These are phyloP conservation scores for Pelargonium nanum DNA, from an alignment of 345 rosid genomes.

Conservation along the genomic window DNA sequence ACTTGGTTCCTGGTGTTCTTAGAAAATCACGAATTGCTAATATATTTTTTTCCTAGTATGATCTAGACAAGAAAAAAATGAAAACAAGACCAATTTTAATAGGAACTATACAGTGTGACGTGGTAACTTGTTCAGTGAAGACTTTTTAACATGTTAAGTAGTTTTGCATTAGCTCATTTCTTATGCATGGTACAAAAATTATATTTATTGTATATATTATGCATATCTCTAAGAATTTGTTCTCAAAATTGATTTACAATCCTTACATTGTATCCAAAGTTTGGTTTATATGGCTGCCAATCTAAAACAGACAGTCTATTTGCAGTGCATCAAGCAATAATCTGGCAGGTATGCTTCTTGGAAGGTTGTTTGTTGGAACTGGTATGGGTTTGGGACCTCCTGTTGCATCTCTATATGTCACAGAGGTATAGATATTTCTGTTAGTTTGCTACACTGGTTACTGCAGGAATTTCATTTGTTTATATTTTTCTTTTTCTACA, in stretches of 20 bases:
- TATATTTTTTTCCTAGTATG: neutral
- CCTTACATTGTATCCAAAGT: neutral
- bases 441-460: neutral
- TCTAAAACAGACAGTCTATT: conserved; percentile 9
- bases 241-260: too few relatives aligned
- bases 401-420: conserved; percentile 83
- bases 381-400: conserved; percentile 97
- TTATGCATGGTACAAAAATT: neutral
- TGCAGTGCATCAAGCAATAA: conserved; percentile 61
- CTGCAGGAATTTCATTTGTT: neutral
- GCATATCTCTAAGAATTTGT: neutral
- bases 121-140: neutral
- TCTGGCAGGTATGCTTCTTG: conserved; percentile 68
- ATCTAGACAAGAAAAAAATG: neutral
- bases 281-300: neutral
- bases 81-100: neutral
- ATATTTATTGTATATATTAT: too few relatives aligned
- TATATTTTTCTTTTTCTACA: conserved; percentile 9
- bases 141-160: neutral
- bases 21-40: neutral
- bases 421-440: conserved; percentile 49
- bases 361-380: conserved; percentile 82
- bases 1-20: neutral
- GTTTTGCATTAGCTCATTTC: neutral
- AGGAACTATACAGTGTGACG: neutral